These are phyloP conservation scores for Xylaria digitata DNA, from an alignment of 2,329 filamentous ascomycete genomes.

Conservation along the genomic window DNA sequence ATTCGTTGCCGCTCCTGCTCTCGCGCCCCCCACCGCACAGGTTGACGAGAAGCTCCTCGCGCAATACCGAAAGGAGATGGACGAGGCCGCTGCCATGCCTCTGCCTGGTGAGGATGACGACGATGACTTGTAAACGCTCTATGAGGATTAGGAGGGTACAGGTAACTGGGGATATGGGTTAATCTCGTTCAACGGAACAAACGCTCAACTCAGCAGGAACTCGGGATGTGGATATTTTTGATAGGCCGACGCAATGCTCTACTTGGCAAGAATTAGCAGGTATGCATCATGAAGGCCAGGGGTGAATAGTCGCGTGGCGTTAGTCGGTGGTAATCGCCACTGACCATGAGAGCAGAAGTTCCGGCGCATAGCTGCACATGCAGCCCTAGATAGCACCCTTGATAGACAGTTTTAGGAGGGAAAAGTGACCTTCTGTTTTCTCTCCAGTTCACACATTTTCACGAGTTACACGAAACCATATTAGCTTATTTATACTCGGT, in stretches of 20 bases:
- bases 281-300: constrained; percentile 39
- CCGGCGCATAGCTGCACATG: constrained; percentile 48
- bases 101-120: constrained; percentile 96
- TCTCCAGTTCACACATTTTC: constrained; percentile 27
- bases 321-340: constrained; percentile 42
- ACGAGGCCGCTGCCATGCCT: constrained; percentile 80
- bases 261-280: constrained; percentile 44
- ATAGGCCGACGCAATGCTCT: constrained; percentile 45
- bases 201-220: constrained; percentile 30
- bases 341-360: constrained; percentile 42
- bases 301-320: constrained; percentile 44
- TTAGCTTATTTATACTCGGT: not conserved
- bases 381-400: constrained; percentile 52
- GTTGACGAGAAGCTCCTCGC: constrained; percentile 86
- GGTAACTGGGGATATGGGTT: constrained; percentile 32
- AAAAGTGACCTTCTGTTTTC: constrained; percentile 41
- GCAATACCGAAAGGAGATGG: constrained; percentile 91
- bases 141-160: constrained; percentile 36
- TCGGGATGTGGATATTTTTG: constrained; percentile 42
- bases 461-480: constrained; percentile 29
- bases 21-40: constrained; percentile 91
- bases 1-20: constrained; percentile 94
- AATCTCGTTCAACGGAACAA: constrained; percentile 27
- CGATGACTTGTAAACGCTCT: constrained; percentile 66
- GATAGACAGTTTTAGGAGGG: constrained; percentile 50